Conservation (phyloP, 2,329 filamentous ascomycete species). For the Fusarium sp. region DNA sequence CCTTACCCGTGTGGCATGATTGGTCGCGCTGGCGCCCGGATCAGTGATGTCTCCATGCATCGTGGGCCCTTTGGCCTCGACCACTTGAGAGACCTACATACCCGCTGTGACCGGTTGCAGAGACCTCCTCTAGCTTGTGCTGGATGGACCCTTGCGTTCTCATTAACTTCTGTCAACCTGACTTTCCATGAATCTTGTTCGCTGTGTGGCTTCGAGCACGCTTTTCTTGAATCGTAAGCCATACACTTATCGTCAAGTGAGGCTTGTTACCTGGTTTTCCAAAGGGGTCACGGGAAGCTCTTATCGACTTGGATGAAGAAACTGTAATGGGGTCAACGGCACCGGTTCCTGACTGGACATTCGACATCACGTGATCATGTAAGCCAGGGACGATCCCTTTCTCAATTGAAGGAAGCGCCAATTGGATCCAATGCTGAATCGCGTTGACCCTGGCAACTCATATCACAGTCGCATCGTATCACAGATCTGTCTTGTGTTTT, state of each 20-base stretch:
- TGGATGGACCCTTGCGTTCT: constrained; percentile 34
- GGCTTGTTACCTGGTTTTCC: background rate
- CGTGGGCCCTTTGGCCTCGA: constrained; percentile 39
- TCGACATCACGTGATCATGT: too few species aligned
- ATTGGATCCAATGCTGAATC: constrained; percentile 19
- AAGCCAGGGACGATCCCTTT: too few species aligned
- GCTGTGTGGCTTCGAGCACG: constrained; percentile 13
- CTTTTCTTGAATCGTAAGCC: constrained; percentile 14
- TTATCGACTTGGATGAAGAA: too few species aligned
- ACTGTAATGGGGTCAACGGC: too few species aligned
- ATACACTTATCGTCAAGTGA: constrained; percentile 1
- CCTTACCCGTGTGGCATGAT: constrained; percentile 44
- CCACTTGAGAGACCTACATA: constrained; percentile 49
- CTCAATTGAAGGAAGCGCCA: background rate
- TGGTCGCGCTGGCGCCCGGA: constrained; percentile 53
- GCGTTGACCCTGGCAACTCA: constrained; percentile 8
- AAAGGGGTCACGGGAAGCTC: too few species aligned
- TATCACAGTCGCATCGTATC: constrained; percentile 10
- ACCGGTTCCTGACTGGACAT: too few species aligned
- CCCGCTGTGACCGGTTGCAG: constrained; percentile 42
- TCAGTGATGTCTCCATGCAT: constrained; percentile 46
- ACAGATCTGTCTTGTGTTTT: constrained; percentile 2
- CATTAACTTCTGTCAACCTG: constrained; percentile 5
- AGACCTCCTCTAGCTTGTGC: constrained; percentile 33
- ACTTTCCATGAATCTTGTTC: constrained; percentile 14